phyloP scores from a whole-genome alignment of 306 rosid genomes.

The Cajanus cajan region DNA sequence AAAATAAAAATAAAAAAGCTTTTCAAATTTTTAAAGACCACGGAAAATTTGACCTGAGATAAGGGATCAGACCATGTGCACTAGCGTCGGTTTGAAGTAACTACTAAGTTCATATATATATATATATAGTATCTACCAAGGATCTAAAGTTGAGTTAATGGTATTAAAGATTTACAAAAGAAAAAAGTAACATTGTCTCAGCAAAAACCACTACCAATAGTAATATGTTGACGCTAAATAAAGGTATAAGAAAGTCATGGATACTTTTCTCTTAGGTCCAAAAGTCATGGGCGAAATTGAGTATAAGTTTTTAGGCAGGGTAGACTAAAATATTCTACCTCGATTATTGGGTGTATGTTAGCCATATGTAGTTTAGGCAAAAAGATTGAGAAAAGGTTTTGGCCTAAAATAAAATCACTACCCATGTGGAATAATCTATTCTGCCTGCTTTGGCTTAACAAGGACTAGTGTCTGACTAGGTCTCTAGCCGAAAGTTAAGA shows the following conservation, averaged over 20 bases:
- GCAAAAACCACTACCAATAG: conserved; percentile 35
- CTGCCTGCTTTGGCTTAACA: conserved; percentile 33
- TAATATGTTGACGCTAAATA: neutral
- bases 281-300: neutral
- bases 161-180: conserved; percentile 2
- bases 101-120: too few species aligned
- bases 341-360: neutral
- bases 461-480: conserved; percentile 51
- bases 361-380: neutral
- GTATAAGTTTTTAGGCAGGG: neutral
- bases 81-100: neutral
- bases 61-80: neutral
- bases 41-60: neutral
- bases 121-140: neutral
- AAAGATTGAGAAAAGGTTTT: neutral
- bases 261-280: neutral
- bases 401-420: neutral
- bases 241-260: conserved; percentile 2
- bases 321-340: neutral
- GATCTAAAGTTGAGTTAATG: conserved; percentile 32
- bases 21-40: neutral
- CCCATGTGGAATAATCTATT: conserved; percentile 57
- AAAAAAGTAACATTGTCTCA: conserved; percentile 31
- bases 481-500: conserved; percentile 53
- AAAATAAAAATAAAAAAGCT: neutral